These are phyloP conservation scores for Miscanthus lutarioriparius DNA, from an alignment of 176 grass and related monocot genomes.

Conservation along the genomic window DNA sequence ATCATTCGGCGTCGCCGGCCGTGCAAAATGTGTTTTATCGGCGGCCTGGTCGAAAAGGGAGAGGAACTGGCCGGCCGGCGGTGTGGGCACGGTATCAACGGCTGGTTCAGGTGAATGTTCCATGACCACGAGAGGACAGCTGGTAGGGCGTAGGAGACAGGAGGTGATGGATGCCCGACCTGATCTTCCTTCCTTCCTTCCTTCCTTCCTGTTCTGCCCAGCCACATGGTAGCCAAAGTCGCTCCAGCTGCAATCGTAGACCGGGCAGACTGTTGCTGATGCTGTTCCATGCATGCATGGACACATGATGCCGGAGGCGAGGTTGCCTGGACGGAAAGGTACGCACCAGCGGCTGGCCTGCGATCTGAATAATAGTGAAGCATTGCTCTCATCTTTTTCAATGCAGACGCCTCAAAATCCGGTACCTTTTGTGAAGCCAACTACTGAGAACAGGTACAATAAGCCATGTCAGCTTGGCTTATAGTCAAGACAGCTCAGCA, in stretches of 20 bases:
- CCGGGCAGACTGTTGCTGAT: neutral
- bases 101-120: neutral
- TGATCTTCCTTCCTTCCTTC: neutral
- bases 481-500: no score
- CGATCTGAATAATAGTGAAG: neutral
- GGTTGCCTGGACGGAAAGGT: slow-evolving; percentile 22
- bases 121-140: neutral
- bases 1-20: neutral
- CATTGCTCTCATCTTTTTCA: neutral
- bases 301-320: neutral
- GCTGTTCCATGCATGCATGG: neutral
- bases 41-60: no score
- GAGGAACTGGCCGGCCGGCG: no score
- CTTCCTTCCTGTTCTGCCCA: neutral
- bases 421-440: neutral
- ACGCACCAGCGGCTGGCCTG: slow-evolving; percentile 3
- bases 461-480: no score
- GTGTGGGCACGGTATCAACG: neutral
- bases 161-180: no score
- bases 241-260: neutral
- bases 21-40: neutral
- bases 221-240: no score
- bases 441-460: no score
- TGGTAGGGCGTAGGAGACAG: no score
- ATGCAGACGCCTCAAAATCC: neutral